Base-by-base conservation (phyloP, 768 basidiomycete genomes). In the Coprinellus micaceus region DNA sequence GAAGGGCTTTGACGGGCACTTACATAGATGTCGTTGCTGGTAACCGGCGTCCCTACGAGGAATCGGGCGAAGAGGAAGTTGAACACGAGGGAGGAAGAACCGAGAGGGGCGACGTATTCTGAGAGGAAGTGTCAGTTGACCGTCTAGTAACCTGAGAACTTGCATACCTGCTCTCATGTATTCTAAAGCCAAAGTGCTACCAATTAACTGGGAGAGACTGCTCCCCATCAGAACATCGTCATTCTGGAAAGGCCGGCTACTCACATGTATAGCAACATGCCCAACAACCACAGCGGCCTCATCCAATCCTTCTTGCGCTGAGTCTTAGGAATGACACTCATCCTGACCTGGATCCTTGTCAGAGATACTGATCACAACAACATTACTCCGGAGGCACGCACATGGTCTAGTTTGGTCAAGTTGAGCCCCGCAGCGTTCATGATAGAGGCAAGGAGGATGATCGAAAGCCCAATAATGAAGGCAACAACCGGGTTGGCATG, bases 41-140 rank as follows among this genome's bases (percentile, higher is more conserved):
- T 92, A 37, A 95, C 89, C 1, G 91, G 89, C 4, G 88, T 91
- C 36, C 90, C 91, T 5, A 92, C 87, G 57, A 93, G 80, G 66
- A 93, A 89, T 62, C 89, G 84, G 36, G 96, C 96, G 68, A 97
- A 96, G 36, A 97, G 77, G 67, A 97, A 95, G 69, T 98, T 98
- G 77, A 98, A 98, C 54, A 98, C 85, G 59, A 98, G 83, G 12
- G 93, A 91, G 11, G 93, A 89, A 0, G 92, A 93, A 13, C 96
- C 95, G 3, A 98, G 81, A 2, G 95, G 95, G 1, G 96, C 96
- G 54, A 98, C 95, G 69, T 97, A 98, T 83, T 96, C 91, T 84
- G 71, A 15, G 55, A n/a, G 24, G 26, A 51, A 65, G 53, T 2
- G 57, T 54, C 9, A 52, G 21, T 33, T 52, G 36, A 9, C 24